Conservation (phyloP, 768 basidiomycete genomes). For the Gautieria morchelliformis region DNA sequence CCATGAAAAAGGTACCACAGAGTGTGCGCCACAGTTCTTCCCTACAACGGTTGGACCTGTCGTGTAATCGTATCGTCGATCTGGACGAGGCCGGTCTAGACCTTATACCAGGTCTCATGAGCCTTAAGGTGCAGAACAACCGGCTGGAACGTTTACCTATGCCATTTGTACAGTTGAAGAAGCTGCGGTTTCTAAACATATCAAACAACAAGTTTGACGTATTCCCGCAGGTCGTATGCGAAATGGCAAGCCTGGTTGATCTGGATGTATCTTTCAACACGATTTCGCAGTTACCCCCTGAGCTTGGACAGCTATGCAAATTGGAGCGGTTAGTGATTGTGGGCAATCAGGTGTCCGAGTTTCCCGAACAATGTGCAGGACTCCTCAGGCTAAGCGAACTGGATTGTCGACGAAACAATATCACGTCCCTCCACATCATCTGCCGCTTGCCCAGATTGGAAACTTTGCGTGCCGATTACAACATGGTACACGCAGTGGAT, state of each 20-base stretch:
- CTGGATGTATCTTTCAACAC: constrained; percentile 94
- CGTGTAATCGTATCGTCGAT: constrained; percentile 84
- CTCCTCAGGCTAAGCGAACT: constrained; percentile 57
- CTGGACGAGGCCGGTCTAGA: constrained; percentile 82
- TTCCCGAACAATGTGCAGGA: constrained; percentile 52
- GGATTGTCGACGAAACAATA: constrained; percentile 80
- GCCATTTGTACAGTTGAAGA: constrained; percentile 68
- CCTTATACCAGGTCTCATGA: constrained; percentile 56
- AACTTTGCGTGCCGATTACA: constrained; percentile 70
- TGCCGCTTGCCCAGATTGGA: constrained; percentile 62
- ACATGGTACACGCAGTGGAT: constrained; percentile 71
- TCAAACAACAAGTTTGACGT: constrained; percentile 88
- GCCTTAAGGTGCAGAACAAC: constrained; percentile 82
- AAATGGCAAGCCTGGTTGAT: constrained; percentile 64
- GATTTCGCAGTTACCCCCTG: constrained; percentile 70
- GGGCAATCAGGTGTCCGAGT: constrained; percentile 69
- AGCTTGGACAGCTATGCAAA: constrained; percentile 57
- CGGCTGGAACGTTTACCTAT: constrained; percentile 78
- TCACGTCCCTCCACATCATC: constrained; percentile 64
- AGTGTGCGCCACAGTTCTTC: constrained; percentile 67
- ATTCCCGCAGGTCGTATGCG: constrained; percentile 67
- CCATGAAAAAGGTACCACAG: constrained; percentile 86
- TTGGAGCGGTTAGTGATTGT: constrained; percentile 72
- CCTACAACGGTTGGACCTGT: constrained; percentile 76
- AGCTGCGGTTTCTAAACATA: constrained; percentile 75